These are phyloP conservation scores for Vararia minispora DNA, from an alignment of 768 basidiomycete genomes.

Conservation along the genomic window DNA sequence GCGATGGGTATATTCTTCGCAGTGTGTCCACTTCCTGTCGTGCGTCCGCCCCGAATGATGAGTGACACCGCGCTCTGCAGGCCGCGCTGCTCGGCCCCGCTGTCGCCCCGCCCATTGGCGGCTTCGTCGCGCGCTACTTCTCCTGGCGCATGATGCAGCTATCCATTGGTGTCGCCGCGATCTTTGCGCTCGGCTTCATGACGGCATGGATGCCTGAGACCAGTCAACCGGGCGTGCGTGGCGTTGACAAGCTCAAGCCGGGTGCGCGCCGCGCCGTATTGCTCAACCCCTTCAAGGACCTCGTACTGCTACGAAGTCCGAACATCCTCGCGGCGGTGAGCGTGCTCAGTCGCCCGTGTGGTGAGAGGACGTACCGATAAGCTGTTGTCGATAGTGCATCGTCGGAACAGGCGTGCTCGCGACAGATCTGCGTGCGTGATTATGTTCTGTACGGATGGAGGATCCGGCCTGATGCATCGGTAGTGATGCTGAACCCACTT, in stretches of 20 bases:
- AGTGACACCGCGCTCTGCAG: too few species aligned
- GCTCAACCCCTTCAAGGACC: conserved; percentile 47
- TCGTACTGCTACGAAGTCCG: conserved; percentile 45
- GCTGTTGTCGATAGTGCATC: too few species aligned
- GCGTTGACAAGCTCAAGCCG: conserved; percentile 33
- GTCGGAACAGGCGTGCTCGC: conserved; percentile 23
- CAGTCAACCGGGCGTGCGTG: conserved; percentile 44
- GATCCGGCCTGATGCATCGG: not conserved
- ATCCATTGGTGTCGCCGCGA: conserved; percentile 28
- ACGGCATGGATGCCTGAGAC: conserved; percentile 52
- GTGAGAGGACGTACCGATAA: too few species aligned
- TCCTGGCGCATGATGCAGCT: conserved; percentile 59
- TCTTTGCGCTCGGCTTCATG: conserved; percentile 30
- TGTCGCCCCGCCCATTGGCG: conserved; percentile 48
- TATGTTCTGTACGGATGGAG: not conserved
- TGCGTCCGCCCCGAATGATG: too few species aligned
- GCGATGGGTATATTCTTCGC: conserved; percentile 51
- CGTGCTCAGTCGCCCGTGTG: conserved; percentile 8
- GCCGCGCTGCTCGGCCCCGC: conserved; percentile 47
- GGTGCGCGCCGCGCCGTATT: conserved; percentile 24
- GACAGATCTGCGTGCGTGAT: conserved; percentile 25
- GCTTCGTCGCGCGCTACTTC: conserved; percentile 42
- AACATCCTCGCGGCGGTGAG: conserved; percentile 45
- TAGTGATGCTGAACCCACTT: conserved; percentile 44
- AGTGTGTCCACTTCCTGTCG: too few species aligned